Percentiles rank a stretch among this genome's conserved stretches.
Evolutionary conservation across 306 rosid genomes (phyloP).

Genomic region (Casuarina equisetifolia): DNA sequence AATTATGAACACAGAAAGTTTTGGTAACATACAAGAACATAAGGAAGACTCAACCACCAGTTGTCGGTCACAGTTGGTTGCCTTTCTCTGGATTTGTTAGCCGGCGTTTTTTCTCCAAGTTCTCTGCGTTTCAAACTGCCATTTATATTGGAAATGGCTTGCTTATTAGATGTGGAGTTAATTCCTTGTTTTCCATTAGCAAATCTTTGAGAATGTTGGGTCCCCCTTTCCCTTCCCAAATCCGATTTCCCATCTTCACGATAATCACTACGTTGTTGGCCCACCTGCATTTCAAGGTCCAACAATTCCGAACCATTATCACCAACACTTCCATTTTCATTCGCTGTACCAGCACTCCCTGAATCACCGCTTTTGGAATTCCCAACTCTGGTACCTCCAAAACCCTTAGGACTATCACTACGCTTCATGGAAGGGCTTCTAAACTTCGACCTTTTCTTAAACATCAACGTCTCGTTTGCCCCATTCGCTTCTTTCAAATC

Average conservation of each 20-base stretch:
- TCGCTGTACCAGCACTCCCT: not conserved
- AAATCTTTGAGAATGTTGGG: conserved; percentile 22
- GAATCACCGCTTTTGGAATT: conserved; percentile 29
- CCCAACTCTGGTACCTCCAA: conserved; percentile 39
- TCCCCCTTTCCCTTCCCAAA: conserved; percentile 27
- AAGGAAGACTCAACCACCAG: conserved; percentile 82
- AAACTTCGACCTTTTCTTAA: conserved; percentile 54
- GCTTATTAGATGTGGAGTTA: conserved; percentile 26
- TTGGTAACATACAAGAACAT: conserved; percentile 66
- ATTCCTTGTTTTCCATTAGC: conserved; percentile 31
- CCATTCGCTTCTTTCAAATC: conserved; percentile 34
- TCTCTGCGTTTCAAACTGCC: conserved; percentile 38
- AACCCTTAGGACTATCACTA: conserved; percentile 57
- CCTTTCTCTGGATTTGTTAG: conserved; percentile 29
- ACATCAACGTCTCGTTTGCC: conserved; percentile 37
- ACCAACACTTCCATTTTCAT: conserved; percentile 30
- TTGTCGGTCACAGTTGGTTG: conserved; percentile 42
- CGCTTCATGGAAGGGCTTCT: conserved; percentile 46
- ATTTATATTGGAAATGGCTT: conserved; percentile 27
- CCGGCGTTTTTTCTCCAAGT: conserved; percentile 28
- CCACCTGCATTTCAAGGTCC: conserved; percentile 6
- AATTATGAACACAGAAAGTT: not conserved
- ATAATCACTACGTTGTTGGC: not conserved
- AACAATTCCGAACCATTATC: conserved; percentile 18
- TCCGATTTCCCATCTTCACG: conserved; percentile 17